Evolutionary conservation across 2,329 filamentous ascomycete genomes (phyloP), one percentile per base, ranked within the genome.

Genomic region (Calonectria pauciramosa): DNA sequence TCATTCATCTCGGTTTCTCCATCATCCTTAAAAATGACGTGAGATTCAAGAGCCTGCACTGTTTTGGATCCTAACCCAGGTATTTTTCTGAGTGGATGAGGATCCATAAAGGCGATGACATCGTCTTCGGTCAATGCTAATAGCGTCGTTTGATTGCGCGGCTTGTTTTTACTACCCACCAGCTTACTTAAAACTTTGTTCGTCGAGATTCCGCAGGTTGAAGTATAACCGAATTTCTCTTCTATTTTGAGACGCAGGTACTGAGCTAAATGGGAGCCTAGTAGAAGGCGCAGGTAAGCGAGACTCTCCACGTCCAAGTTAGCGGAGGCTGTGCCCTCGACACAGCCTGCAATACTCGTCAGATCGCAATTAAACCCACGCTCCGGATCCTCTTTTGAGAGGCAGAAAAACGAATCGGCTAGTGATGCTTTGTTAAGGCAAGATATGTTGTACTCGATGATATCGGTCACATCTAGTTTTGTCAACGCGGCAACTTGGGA

Each of bases 101-200:
- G 83, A 79, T 97, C 95, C 79, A 99, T 89, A 81, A 99, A 99
- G 0, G 84, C 82, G 9, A 88, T 87, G 16, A 94, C 89, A 73
- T 93, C 84, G 18, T 85, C 79, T 4, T 87, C 86, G 69, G 91
- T 90, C 2, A 94, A 91, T 7, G 94, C 92, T 54, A 98, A 85
- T 10, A 99, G 87, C 0, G 94, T 95, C 0, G 96, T 99, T 84
- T 99, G 97, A 75, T 92, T 94, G 73, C 93, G 93, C 1, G 96
- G 96, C 85, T 99, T 99, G 83, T 98, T 92, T 73, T 93, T 88
- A 83, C 92, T 94, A 16, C 96, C 96, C 13, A 93, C 94, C 18
- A 99, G 89, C 84, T 99, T 99, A 73, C 94, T 92, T 14, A 98
- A 88, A 7, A 96, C 85, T 84, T 99, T 99, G 81, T 94, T 96